A percentile compares a stretch with the other conserved stretches of the same genome.
Conservation (phyloP, 2,329 filamentous ascomycete genomes). For the Arthrobotrys musiformis region DNA sequence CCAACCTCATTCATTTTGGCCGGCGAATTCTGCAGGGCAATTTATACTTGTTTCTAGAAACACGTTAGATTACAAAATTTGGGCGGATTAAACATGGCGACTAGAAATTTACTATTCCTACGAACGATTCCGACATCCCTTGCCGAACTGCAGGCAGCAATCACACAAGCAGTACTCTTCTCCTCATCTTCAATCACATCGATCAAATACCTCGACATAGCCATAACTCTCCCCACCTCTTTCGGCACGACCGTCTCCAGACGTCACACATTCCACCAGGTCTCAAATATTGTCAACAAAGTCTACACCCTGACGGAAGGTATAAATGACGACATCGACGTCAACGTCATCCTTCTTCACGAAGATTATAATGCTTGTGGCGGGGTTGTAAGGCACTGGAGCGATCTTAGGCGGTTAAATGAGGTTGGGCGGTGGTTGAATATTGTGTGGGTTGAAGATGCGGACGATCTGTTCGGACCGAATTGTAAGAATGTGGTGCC, state of each 20-base stretch:
- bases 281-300: slow-evolving; percentile 39
- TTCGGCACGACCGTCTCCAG: slow-evolving; percentile 23
- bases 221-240: slow-evolving; percentile 26
- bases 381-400: slow-evolving; percentile 46
- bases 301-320: slow-evolving; percentile 45
- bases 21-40: background rate
- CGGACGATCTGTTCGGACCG: slow-evolving; percentile 39
- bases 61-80: background rate
- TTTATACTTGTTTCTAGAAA: background rate
- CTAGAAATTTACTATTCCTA: slow-evolving; percentile 42
- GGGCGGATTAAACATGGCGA: slow-evolving; percentile 33
- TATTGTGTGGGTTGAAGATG: slow-evolving; percentile 50
- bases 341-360: slow-evolving; percentile 49
- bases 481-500: slow-evolving; percentile 59
- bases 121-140: slow-evolving; percentile 42
- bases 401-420: slow-evolving; percentile 29
- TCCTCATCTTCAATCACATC: slow-evolving; percentile 51
- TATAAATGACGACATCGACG: slow-evolving; percentile 44
- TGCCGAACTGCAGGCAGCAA: slow-evolving; percentile 38
- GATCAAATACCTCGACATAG: slow-evolving; percentile 48
- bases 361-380: slow-evolving; percentile 45
- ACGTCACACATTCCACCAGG: slow-evolving; percentile 34
- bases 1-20: background rate
- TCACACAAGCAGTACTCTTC: slow-evolving; percentile 47
- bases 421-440: slow-evolving; percentile 30